Conservation (phyloP, 768 basidiomycete genomes). For the Russula compacta region DNA sequence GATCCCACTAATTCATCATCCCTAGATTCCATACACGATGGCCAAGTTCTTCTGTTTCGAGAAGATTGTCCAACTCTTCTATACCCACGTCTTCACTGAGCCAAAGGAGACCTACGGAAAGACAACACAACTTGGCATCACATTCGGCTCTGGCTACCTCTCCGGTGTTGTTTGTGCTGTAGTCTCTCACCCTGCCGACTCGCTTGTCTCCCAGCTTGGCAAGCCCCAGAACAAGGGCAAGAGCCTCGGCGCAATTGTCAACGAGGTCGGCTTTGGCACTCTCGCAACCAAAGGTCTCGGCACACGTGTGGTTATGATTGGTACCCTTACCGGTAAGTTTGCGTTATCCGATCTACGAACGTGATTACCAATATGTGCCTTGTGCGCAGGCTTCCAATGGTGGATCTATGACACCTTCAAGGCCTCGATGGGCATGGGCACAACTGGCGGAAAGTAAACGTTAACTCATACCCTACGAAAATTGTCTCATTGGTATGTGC, state of each 20-base stretch:
- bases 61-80: conserved; percentile 79
- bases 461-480: conserved; percentile 30
- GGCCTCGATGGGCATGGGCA: conserved; percentile 73
- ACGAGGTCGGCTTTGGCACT: conserved; percentile 54
- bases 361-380: conserved; percentile 22
- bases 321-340: conserved; percentile 24
- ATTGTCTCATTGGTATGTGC: neutral
- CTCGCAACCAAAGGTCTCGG: conserved; percentile 83
- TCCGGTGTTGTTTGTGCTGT: conserved; percentile 94
- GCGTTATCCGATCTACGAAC: neutral
- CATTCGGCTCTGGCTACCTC: conserved; percentile 86
- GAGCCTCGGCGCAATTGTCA: conserved; percentile 56
- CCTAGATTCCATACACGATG: conserved; percentile 95
- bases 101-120: conserved; percentile 75
- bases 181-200: conserved; percentile 95
- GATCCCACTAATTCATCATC: conserved; percentile 9
- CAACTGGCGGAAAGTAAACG: conserved; percentile 79
- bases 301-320: conserved; percentile 79
- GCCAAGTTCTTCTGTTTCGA: conserved; percentile 98
- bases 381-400: conserved; percentile 76
- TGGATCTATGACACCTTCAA: conserved; percentile 92
- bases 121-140: conserved; percentile 79
- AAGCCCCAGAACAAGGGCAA: conserved; percentile 84
- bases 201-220: conserved; percentile 87
- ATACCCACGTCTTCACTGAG: conserved; percentile 74